Percentiles rank a stretch among this genome's conserved stretches.
phyloP scores from a whole-genome alignment of 805 yeast species.

The Torulaspora delbrueckii region DNA sequence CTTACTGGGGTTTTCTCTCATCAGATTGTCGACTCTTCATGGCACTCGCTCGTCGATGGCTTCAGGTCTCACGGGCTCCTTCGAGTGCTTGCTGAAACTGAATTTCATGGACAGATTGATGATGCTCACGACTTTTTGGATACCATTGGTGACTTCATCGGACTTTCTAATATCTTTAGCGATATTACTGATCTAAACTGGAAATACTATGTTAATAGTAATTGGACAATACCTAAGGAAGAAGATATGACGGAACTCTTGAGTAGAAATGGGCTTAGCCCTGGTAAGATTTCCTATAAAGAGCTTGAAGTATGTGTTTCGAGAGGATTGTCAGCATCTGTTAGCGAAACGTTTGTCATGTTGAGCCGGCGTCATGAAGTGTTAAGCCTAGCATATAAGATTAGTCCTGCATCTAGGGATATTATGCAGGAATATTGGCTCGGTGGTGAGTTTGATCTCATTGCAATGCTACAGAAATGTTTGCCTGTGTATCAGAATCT shows the following conservation, averaged over 20 bases:
- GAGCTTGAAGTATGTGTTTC: conserved; percentile 47
- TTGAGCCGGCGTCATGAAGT: conserved; percentile 12
- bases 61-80: conserved; percentile 43
- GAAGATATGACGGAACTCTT: conserved; percentile 42
- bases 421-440: conserved; percentile 25
- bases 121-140: conserved; percentile 55
- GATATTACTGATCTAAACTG: conserved; percentile 10
- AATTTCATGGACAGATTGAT: conserved; percentile 47
- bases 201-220: conserved; percentile 24
- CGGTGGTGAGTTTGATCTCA: conserved; percentile 27
- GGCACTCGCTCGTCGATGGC: conserved; percentile 56
- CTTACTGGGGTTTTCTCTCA: conserved; percentile 56
- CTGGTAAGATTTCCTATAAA: conserved; percentile 28
- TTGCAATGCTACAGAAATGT: conserved; percentile 22
- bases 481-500: conserved; percentile 14
- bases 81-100: conserved; percentile 44
- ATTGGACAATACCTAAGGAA: conserved; percentile 43
- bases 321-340: conserved; percentile 50
- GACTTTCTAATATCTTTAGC: conserved; percentile 38
- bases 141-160: conserved; percentile 59
- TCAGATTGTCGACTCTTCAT: conserved; percentile 58
- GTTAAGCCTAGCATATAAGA: conserved; percentile 14
- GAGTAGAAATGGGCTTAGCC: conserved; percentile 35
- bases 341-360: conserved; percentile 39
- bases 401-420: conserved; percentile 22